A percentile compares a stretch with the other conserved stretches of the same genome.
These are phyloP conservation scores for Solanum tarijense DNA, from an alignment of 257 asterid species.

Conservation along the genomic window DNA sequence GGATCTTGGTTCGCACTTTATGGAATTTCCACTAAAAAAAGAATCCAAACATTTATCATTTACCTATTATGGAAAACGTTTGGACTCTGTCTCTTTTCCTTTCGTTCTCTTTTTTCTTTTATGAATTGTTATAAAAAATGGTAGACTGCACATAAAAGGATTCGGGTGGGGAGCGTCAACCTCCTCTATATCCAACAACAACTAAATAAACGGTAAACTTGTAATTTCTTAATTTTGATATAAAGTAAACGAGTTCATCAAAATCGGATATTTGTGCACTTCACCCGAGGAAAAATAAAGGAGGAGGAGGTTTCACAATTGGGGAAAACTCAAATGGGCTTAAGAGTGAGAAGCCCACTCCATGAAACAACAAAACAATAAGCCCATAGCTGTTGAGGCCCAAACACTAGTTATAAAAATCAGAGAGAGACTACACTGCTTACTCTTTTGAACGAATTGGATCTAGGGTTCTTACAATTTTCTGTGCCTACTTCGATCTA, in stretches of 20 bases:
- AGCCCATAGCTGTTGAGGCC: neutral
- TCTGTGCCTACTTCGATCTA: neutral
- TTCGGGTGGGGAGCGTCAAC: neutral
- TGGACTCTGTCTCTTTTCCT: neutral
- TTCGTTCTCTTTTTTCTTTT: neutral
- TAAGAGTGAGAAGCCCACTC: neutral
- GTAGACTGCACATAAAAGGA: neutral
- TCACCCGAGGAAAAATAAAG: neutral
- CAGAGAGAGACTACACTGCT: fast-evolving
- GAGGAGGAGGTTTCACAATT: neutral
- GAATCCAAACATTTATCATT: neutral
- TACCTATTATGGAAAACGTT: neutral
- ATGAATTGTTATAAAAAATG: neutral
- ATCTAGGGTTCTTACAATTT: conserved; percentile 14
- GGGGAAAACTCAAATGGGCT: neutral
- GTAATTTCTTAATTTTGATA: neutral
- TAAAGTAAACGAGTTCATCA: neutral
- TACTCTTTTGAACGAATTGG: neutral
- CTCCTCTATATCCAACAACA: neutral
- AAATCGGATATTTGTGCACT: neutral
- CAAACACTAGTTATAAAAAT: neutral
- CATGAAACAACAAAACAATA: neutral
- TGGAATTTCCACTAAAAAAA: neutral
- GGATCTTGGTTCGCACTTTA: neutral
- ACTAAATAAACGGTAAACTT: neutral